Conservation (phyloP, 2,329 filamentous ascomycete species). For the Balansia obtecta region DNA sequence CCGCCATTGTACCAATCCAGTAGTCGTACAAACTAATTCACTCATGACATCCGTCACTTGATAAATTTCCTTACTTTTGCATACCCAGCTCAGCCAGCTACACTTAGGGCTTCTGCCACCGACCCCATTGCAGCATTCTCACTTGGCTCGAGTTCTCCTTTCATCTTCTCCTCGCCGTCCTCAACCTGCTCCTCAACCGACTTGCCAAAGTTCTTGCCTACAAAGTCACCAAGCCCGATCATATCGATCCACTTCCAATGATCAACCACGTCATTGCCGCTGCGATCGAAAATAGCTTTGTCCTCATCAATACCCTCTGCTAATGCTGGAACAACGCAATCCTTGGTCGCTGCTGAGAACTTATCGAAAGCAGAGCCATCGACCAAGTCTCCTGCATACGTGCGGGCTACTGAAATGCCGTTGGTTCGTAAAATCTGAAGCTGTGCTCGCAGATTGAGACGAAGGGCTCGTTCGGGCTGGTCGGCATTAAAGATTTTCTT, state of each 20-base stretch:
- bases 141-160: slow-evolving; percentile 22
- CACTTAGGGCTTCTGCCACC: not conserved
- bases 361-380: slow-evolving; percentile 31
- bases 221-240: slow-evolving; percentile 31
- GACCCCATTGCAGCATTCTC: slow-evolving; percentile 11
- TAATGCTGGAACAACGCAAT: slow-evolving; percentile 5
- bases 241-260: slow-evolving; percentile 42
- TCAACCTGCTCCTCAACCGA: slow-evolving; percentile 20
- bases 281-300: slow-evolving; percentile 36
- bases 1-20: not conserved
- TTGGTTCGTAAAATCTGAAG: slow-evolving; percentile 43
- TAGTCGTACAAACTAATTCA: not conserved
- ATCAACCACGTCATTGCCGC: slow-evolving; percentile 25
- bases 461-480: slow-evolving; percentile 44
- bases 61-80: not conserved
- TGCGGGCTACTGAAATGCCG: slow-evolving; percentile 34
- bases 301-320: slow-evolving; percentile 33
- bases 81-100: slow-evolving; percentile 1
- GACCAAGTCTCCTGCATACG: slow-evolving; percentile 35
- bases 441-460: slow-evolving; percentile 45
- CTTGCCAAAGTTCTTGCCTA: slow-evolving; percentile 17
- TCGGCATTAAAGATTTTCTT: slow-evolving; percentile 44
- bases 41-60: not conserved
- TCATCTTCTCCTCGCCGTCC: slow-evolving; percentile 22
- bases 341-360: slow-evolving; percentile 15